Base-by-base conservation (phyloP, 371 early-diverging fungal genomes). In the Mortierella sp. region DNA sequence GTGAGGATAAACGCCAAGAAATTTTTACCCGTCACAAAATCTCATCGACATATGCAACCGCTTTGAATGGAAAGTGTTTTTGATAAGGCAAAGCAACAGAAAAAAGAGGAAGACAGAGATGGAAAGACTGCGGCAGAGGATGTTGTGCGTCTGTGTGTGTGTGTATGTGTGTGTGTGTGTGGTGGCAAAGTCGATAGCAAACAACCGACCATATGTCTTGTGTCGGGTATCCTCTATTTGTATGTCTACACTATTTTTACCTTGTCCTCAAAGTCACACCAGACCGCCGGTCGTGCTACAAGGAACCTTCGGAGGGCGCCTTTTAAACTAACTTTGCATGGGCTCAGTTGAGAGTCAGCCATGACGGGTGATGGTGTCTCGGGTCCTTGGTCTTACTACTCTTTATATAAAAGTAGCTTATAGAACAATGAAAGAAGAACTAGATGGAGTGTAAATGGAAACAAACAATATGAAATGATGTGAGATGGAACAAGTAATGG, bases 231-330 rank as follows among this genome's bases (percentile, higher is more conserved):
- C 9, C 11, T 52, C 18, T 52, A 24, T 52, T 24, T 10, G 10
- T 52, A 52, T 52, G 18, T 52, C 18, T 9, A 8, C 24, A 52
- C 24, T 22, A n/a, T 52, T 22, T 52, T 54, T 79, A 74, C 79
- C 79, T 79, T 79, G 59, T 70, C 64, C 61, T 73, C 79, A 70
- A 79, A 74, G 70, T 70, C 68, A 2, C 24, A 30, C 79, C 79
- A 79, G 60, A 59, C 32, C 1, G 79, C 75, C 0, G 79, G 79
- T 16, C 74, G 70, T 14, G 54, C 35, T 18, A 79, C 49, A 55
- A 74, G 70, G 68, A 79, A 79, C 39, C 79, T 74, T 16, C 74
- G 74, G n/a, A 74, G 39, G 64, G 71, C 64, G 12, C 74, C 79
- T 22, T 74, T 74, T 51, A 55, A 70, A 74, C 70, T 68, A 67